These are phyloP conservation scores for Marchantia paleacea DNA, from an alignment of 225 moss, liverwort and hornwort genomes.

Conservation along the genomic window DNA sequence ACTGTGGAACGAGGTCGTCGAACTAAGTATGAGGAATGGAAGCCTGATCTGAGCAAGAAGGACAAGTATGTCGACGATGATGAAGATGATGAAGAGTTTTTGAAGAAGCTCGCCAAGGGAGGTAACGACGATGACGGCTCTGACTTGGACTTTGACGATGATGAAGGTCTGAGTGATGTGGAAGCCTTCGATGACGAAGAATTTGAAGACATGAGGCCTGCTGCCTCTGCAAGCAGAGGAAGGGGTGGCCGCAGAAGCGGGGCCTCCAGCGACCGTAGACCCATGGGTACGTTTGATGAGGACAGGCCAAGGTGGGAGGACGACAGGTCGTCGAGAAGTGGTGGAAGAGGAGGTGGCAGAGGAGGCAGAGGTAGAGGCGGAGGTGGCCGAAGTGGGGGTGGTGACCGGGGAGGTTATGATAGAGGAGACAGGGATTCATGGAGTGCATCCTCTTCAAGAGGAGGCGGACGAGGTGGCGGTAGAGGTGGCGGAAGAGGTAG, in stretches of 20 bases:
- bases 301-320: conserved; percentile 35
- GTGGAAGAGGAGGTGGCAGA: conserved; percentile 20
- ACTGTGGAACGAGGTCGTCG: conserved; percentile 27
- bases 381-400: conserved; percentile 26
- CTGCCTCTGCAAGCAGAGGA: conserved; percentile 23
- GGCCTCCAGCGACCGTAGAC: conserved; percentile 10
- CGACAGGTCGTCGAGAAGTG: conserved; percentile 23
- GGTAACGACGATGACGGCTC: conserved; percentile 11
- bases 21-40: conserved; percentile 44
- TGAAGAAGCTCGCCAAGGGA: conserved; percentile 1
- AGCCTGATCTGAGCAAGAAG: conserved; percentile 41
- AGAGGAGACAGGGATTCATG: conserved; percentile 33
- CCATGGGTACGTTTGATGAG: conserved; percentile 22
- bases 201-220: conserved; percentile 40
- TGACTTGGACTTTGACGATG: conserved; percentile 34
- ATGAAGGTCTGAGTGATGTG: conserved; percentile 42
- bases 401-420: conserved; percentile 12
- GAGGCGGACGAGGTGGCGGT: conserved; percentile 13
- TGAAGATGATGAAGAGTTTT: conserved; percentile 24
- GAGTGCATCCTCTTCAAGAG: conserved; percentile 22
- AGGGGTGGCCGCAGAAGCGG: conserved; percentile 8
- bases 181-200: conserved; percentile 41
- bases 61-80: conserved; percentile 24
- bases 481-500: conserved; percentile 28
- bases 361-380: conserved; percentile 14